A percentile compares a stretch with the other conserved stretches of the same genome.
Conservation (phyloP, 495 filamentous ascomycete species). For the Copromyces sp. region DNA sequence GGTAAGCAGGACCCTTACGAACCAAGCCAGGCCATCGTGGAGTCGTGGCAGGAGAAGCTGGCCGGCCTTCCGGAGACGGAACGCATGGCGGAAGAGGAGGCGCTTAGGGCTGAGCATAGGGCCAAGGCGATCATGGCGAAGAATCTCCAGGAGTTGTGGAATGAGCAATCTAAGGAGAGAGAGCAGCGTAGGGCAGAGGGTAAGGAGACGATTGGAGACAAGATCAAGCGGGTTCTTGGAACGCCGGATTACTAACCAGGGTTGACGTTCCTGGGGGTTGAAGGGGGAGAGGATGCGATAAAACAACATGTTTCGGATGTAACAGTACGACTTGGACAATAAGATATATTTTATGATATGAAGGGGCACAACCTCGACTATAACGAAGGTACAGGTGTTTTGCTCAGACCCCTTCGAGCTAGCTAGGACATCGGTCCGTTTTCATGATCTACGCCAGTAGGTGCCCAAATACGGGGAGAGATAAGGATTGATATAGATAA, state of each 20-base stretch:
- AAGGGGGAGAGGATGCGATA: background rate
- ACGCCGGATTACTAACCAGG: background rate
- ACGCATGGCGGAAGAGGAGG: conserved; percentile 54
- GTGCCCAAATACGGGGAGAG: background rate
- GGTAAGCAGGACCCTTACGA: conserved; percentile 9
- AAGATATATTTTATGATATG: background rate
- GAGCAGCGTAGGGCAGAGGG: conserved; percentile 50
- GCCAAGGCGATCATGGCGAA: conserved; percentile 45
- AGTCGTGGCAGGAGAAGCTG: conserved; percentile 42
- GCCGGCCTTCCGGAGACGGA: conserved; percentile 52
- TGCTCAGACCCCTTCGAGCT: background rate
- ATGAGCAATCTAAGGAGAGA: conserved; percentile 47
- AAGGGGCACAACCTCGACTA: background rate
- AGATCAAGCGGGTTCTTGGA: conserved; percentile 18
- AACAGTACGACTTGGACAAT: background rate
- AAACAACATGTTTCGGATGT: background rate
- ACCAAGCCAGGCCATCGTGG: conserved; percentile 24
- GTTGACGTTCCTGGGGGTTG: conserved; percentile 1
- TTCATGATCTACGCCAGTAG: background rate
- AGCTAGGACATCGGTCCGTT: background rate
- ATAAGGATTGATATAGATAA: background rate
- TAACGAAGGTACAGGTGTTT: background rate
- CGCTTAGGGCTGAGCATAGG: conserved; percentile 49
- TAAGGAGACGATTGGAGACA: conserved; percentile 42
- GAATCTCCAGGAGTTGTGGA: conserved; percentile 43